Conservation (phyloP, 768 basidiomycete species). For the Brasilioporus rufonigricans region DNA sequence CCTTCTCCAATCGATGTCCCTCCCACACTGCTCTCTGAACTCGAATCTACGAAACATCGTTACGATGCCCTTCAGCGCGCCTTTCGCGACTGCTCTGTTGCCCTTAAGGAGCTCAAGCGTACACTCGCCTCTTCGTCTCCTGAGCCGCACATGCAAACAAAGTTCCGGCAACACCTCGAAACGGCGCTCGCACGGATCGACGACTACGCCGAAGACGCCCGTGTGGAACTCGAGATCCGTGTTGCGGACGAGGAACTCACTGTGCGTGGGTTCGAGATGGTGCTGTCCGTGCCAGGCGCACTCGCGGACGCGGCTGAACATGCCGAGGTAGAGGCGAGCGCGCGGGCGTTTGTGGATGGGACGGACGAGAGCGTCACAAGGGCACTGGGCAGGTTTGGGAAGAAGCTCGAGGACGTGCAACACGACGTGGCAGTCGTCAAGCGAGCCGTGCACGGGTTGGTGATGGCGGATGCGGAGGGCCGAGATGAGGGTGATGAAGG, state of each 20-base stretch:
- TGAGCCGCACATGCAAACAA: background rate
- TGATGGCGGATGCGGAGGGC: background rate
- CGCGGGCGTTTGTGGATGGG: conserved; percentile 38
- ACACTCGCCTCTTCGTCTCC: conserved; percentile 13
- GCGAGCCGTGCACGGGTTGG: conserved; percentile 47
- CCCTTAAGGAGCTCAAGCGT: conserved; percentile 56
- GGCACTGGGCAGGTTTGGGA: conserved; percentile 46
- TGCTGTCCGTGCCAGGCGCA: conserved; percentile 60
- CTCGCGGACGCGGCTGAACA: conserved; percentile 15
- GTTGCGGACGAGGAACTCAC: conserved; percentile 69
- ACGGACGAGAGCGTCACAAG: conserved; percentile 26
- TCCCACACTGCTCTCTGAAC: conserved; percentile 44
- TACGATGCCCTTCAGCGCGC: conserved; percentile 61
- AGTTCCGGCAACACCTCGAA: conserved; percentile 35
- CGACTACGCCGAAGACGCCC: conserved; percentile 75
- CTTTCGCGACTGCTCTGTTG: conserved; percentile 68
- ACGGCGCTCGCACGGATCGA: conserved; percentile 60
- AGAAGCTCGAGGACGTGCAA: conserved; percentile 69
- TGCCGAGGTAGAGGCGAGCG: conserved; percentile 46
- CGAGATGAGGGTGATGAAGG: background rate
- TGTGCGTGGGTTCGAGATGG: conserved; percentile 61
- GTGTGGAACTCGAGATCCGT: conserved; percentile 81
- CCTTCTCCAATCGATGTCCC: background rate
- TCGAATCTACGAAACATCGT: conserved; percentile 45
- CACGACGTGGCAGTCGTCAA: conserved; percentile 77